Evolutionary conservation across 169 alveolate genomes (phyloP).

Genomic region (Plasmodium fragile): DNA sequence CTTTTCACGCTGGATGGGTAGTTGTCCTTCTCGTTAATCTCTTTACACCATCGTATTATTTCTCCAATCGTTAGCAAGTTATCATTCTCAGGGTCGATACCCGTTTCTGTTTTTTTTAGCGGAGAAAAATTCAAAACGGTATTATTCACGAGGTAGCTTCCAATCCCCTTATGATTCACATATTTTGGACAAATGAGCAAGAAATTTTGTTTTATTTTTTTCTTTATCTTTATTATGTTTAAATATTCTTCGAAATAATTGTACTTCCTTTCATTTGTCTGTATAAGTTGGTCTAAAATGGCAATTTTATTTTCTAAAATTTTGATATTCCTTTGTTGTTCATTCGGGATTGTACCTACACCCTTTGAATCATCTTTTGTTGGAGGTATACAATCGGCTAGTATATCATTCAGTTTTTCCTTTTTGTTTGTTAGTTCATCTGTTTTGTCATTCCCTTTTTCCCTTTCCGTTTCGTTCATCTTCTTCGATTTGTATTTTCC

Average conservation of each 20-base stretch:
- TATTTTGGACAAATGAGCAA: conserved; percentile 56
- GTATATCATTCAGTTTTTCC: background rate
- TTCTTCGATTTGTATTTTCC: background rate
- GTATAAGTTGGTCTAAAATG: conserved; percentile 52
- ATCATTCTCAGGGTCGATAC: background rate
- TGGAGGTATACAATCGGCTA: background rate
- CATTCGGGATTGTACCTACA: background rate
- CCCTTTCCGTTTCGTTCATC: background rate
- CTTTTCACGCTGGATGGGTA: conserved; percentile 27
- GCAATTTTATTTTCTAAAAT: conserved; percentile 60
- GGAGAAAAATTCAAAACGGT: background rate
- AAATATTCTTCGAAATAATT: conserved; percentile 66
- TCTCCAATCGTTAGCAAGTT: conserved; percentile 39
- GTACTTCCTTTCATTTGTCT: conserved; percentile 27
- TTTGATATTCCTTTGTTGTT: conserved; percentile 4
- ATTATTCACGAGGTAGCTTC: conserved; percentile 20
- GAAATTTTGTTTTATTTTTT: conserved; percentile 42
- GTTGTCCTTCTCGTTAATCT: conserved; percentile 46
- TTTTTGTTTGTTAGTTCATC: conserved; percentile 8
- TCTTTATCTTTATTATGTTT: conserved; percentile 34
- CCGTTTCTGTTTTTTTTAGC: background rate
- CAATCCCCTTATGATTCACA: conserved; percentile 40
- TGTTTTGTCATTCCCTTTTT: background rate
- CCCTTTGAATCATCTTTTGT: background rate
- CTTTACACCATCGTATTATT: conserved; percentile 58